Conservation (phyloP, 2,329 filamentous ascomycete genomes). For the Cercospora sp. region DNA sequence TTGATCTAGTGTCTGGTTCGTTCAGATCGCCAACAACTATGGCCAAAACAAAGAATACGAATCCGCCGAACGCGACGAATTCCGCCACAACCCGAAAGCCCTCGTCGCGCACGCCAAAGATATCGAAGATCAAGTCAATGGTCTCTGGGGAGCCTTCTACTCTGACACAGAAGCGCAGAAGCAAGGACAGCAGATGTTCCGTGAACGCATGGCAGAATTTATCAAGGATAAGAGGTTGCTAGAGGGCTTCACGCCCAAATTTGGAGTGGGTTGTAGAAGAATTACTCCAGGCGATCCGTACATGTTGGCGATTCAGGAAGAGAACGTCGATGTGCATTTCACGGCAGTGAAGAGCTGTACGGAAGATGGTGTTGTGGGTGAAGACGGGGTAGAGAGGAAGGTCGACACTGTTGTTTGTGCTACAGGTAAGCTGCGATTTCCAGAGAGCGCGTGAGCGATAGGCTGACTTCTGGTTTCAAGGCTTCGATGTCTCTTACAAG, state of each 20-base stretch:
- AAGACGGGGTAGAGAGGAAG: constrained; percentile 45
- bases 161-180: constrained; percentile 45
- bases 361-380: constrained; percentile 48
- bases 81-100: constrained; percentile 45
- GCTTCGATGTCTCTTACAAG: constrained; percentile 48
- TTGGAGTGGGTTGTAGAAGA: constrained; percentile 49
- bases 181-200: constrained; percentile 42
- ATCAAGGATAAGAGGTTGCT: constrained; percentile 55
- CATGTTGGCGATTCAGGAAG: constrained; percentile 52
- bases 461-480: constrained; percentile 26
- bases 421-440: constrained; percentile 28
- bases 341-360: constrained; percentile 49
- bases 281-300: constrained; percentile 54
- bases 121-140: constrained; percentile 47
- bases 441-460: too few relatives aligned
- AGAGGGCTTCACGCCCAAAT: constrained; percentile 51
- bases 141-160: constrained; percentile 51
- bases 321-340: constrained; percentile 55
- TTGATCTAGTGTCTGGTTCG: constrained; percentile 34
- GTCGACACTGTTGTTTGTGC: constrained; percentile 49
- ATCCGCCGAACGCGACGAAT: constrained; percentile 45
- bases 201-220: constrained; percentile 50
- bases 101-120: constrained; percentile 44
- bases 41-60: constrained; percentile 50
- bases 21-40: constrained; percentile 49